A percentile compares a stretch with the other conserved stretches of the same genome.
Conservation (phyloP, 305 asterid genomes). For the Fraxinus platypoda region DNA sequence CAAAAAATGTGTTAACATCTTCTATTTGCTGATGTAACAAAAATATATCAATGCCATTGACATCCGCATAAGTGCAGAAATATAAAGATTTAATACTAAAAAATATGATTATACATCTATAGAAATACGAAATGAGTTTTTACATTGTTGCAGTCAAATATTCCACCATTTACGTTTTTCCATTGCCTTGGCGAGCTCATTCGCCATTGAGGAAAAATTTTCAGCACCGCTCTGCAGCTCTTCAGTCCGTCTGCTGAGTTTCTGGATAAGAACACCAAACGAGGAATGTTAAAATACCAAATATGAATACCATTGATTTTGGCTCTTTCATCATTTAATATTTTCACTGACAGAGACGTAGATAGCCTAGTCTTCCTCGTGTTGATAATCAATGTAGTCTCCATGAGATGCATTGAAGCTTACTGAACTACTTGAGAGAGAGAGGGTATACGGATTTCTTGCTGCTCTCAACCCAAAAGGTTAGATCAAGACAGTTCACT, state of each 20-base stretch:
- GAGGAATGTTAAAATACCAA: neutral
- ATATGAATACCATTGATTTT: neutral
- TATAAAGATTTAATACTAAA: neutral
- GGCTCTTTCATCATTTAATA: neutral
- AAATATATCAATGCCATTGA: neutral
- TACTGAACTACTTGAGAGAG: neutral
- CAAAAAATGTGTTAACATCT: neutral
- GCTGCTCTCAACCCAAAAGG: neutral
- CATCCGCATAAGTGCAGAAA: neutral
- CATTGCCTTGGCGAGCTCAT: constrained; percentile 75
- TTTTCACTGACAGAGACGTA: neutral
- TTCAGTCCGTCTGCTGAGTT: constrained; percentile 56
- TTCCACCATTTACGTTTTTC: constrained; percentile 92
- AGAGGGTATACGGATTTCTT: neutral
- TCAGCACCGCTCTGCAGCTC: constrained; percentile 79
- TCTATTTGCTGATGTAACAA: neutral
- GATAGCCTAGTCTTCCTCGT: neutral
- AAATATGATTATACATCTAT: neutral
- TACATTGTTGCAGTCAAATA: constrained; percentile 29
- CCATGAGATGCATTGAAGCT: neutral
- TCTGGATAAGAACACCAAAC: constrained; percentile 40
- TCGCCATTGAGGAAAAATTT: constrained; percentile 67
- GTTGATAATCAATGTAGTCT: neutral
- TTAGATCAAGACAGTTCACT: neutral
- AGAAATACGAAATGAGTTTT: neutral